These are phyloP conservation scores for Keqinozyma sinolaborantium DNA, from an alignment of 1,139 yeast genomes.

Conservation along the genomic window DNA sequence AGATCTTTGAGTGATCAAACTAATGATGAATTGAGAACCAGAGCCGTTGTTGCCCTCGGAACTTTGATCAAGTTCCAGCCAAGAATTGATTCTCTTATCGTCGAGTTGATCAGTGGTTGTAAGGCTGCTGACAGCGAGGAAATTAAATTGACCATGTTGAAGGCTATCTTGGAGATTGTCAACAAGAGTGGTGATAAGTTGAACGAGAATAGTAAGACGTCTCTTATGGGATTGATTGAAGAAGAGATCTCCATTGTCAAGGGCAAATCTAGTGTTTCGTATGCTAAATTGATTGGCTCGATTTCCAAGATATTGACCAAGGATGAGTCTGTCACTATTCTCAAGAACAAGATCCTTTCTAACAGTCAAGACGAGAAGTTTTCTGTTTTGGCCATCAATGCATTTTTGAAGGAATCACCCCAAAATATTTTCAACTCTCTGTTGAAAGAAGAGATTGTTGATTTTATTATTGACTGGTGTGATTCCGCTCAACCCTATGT, in stretches of 20 bases:
- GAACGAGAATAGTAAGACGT: conserved; percentile 67
- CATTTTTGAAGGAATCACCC: conserved; percentile 77
- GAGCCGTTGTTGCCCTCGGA: conserved; percentile 92
- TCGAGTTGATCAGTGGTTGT: conserved; percentile 78
- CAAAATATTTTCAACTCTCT: conserved; percentile 52
- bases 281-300: conserved; percentile 77
- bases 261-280: conserved; percentile 63
- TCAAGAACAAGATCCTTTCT: conserved; percentile 56
- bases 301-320: conserved; percentile 62
- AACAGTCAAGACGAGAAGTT: conserved; percentile 49
- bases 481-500: conserved; percentile 50
- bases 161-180: conserved; percentile 82
- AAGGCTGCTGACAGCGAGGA: conserved; percentile 54
- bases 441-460: conserved; percentile 42
- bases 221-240: conserved; percentile 73
- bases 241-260: conserved; percentile 55
- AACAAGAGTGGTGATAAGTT: conserved; percentile 74
- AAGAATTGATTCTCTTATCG: conserved; percentile 86
- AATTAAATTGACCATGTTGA: conserved; percentile 80
- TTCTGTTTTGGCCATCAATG: conserved; percentile 70
- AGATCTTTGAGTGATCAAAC: conserved; percentile 79
- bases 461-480: conserved; percentile 46
- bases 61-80: conserved; percentile 87
- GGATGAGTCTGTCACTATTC: conserved; percentile 63
- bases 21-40: conserved; percentile 67